phyloP scores from a whole-genome alignment of 176 grass and related monocot species.

The Hsuehochloa calcarea region DNA sequence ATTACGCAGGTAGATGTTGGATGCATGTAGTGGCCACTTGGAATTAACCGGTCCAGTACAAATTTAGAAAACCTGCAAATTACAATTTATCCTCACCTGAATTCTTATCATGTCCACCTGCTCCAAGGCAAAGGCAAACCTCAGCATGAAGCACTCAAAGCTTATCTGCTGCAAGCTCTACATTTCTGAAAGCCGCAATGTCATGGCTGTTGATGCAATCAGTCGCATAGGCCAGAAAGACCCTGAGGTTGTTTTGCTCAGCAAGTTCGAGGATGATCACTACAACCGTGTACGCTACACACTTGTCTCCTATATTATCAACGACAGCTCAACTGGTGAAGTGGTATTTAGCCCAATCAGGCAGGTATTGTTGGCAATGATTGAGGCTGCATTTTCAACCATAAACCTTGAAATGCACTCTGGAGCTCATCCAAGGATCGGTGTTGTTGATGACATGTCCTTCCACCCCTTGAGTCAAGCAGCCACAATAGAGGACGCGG shows the following conservation, averaged over 20 bases:
- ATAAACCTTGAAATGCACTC: conserved; percentile 47
- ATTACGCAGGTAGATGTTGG: not conserved
- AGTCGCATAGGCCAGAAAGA: conserved; percentile 33
- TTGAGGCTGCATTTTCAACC: conserved; percentile 48
- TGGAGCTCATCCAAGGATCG: conserved; percentile 65
- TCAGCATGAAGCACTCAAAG: conserved; percentile 22
- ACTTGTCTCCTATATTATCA: conserved; percentile 49
- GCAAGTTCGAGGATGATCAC: conserved; percentile 49
- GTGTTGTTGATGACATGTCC: conserved; percentile 62
- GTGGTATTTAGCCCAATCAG: conserved; percentile 38
- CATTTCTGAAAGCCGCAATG: conserved; percentile 66
- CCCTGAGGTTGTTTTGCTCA: conserved; percentile 47
- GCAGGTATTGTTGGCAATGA: conserved; percentile 47
- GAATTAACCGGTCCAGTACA: not conserved
- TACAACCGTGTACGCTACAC: conserved; percentile 80
- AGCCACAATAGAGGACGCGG: conserved; percentile 54
- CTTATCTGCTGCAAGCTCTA: conserved; percentile 76
- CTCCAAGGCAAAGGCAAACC: conserved; percentile 19
- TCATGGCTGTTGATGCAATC: conserved; percentile 36
- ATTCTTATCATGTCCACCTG: not conserved
- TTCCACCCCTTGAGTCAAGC: conserved; percentile 63
- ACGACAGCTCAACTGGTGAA: conserved; percentile 15
- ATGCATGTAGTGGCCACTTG: not conserved
- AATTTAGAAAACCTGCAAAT: not conserved
- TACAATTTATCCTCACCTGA: not conserved